Conservation (phyloP, 2,329 filamentous ascomycete species). For the Pseudocercospora musae region DNA sequence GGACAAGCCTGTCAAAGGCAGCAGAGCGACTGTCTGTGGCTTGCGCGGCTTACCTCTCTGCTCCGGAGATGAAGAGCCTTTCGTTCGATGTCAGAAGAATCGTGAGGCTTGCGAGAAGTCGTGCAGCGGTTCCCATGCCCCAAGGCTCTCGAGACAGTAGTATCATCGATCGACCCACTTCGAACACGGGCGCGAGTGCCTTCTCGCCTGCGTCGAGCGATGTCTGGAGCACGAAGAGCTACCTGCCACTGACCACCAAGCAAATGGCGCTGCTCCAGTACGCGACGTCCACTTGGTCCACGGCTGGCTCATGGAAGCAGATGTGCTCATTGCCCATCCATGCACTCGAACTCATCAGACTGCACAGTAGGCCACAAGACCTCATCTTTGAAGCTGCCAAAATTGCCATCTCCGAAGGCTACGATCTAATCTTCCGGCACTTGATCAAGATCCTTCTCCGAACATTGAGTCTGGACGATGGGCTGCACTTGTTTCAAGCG, state of each 20-base stretch:
- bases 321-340: background rate
- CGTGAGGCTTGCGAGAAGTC: background rate
- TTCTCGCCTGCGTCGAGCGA: constrained; percentile 4
- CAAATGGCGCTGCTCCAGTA: constrained; percentile 4
- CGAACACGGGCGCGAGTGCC: background rate
- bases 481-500: constrained; percentile 1
- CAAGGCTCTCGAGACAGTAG: background rate
- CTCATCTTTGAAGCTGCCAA: constrained; percentile 5
- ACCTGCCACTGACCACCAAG: background rate
- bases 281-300: background rate
- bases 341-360: background rate
- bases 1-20: background rate
- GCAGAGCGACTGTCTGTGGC: background rate
- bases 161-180: background rate
- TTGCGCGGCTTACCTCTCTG: background rate
- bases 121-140: background rate
- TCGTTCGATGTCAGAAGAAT: background rate
- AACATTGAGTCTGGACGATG: background rate
- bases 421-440: constrained; percentile 6
- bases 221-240: background rate
- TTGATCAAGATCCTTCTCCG: constrained; percentile 1
- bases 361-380: background rate
- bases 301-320: background rate
- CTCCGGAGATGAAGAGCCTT: background rate
- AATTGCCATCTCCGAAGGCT: constrained; percentile 2